Percentiles rank a stretch among this genome's conserved stretches.
These are phyloP conservation scores for Blastomyces silverae DNA, from an alignment of 2,329 filamentous ascomycete genomes.

Conservation along the genomic window DNA sequence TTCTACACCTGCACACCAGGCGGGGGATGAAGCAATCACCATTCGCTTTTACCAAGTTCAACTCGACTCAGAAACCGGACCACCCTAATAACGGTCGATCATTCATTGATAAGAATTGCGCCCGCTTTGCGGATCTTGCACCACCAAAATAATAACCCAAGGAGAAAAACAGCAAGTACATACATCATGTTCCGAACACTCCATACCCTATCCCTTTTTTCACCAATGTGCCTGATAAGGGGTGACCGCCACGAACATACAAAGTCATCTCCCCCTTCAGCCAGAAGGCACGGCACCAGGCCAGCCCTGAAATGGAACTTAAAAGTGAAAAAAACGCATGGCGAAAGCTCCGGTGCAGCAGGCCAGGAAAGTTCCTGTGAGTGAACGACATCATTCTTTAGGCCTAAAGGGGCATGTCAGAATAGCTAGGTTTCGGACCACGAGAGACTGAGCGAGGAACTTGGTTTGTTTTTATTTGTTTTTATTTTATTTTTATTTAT, in stretches of 20 bases:
- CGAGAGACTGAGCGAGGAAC: not conserved
- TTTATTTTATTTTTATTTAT: too few relatives aligned
- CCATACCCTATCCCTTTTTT: not conserved
- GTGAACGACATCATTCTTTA: not conserved
- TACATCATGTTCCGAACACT: not conserved
- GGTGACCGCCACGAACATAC: not conserved
- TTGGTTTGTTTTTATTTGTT: not conserved
- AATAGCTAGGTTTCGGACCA: too few relatives aligned
- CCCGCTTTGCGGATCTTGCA: not conserved
- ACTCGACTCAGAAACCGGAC: not conserved
- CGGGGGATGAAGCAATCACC: not conserved
- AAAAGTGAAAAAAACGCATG: not conserved
- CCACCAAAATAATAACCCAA: too few relatives aligned
- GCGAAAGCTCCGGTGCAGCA: not conserved
- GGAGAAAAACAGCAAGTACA: not conserved
- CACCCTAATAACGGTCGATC: not conserved
- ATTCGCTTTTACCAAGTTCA: not conserved
- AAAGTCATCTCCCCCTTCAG: not conserved
- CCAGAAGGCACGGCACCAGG: not conserved
- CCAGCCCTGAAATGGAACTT: not conserved
- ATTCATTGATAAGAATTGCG: not conserved
- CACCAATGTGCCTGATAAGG: not conserved
- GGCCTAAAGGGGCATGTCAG: not conserved
- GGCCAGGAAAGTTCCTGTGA: not conserved
- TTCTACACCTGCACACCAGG: not conserved